Base-by-base conservation (phyloP, 2,329 filamentous ascomycete species). In the Colletotrichum incanum region DNA sequence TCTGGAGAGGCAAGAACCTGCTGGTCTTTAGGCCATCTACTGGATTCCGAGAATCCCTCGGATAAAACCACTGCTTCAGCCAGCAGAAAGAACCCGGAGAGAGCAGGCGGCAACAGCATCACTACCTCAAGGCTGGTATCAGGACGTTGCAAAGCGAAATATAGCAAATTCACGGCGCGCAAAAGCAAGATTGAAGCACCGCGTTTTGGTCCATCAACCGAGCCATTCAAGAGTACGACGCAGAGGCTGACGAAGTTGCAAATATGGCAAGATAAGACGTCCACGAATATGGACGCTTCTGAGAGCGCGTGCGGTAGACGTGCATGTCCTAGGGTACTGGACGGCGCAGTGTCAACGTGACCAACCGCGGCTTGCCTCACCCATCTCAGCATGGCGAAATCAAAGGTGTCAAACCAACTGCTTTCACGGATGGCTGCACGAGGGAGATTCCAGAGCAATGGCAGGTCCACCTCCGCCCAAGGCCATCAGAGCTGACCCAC, bases 391-490 rank as follows among this genome's bases (percentile, higher is more conserved):
- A 41, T n/a, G n/a, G 26, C 43, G 45, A 23, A 28, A 16, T 5
- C 16, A 14, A 28, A 45, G 23, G 28, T 41, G 63, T n/a, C 26
- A 39, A 43, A 54, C 67, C 67, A 66, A 64, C 50, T 11, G 45
- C 47, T 37, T 58, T n/a, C 7, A 45, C 26, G 20, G 26, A 28
- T 26, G 31, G 45, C 47, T 59, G 61, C 67, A 66, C 67, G 61
- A 70, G 67, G 61, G 61, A 7, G 31, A 66, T 59, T 59, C 45
- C 52, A 43, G 20, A 59, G n/a, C 54, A 9, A 45, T 58, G 52
- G 52, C 43, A 65, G 61, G 67, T 18, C 60, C 52, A 50, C 60
- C 3, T 34, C 31, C 26, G 14, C 28, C n/a, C n/a, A 34, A 28
- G 12, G 23, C 43, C 31, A 1, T n/a, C 31, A 50, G 20, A 26